These are phyloP conservation scores for Centella asiatica DNA, from an alignment of 129 eudicot genomes.

Conservation along the genomic window DNA sequence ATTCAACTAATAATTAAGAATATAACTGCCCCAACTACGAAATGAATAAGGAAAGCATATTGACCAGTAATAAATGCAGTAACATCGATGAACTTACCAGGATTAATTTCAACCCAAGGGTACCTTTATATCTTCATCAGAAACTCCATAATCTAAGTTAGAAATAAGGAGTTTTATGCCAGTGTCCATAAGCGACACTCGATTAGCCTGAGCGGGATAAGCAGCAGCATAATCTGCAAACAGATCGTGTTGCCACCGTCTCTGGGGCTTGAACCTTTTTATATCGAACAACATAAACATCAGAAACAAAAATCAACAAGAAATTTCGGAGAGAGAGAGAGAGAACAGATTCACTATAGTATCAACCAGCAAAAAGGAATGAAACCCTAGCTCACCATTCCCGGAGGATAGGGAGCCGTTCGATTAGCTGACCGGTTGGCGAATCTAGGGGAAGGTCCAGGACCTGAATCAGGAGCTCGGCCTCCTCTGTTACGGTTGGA, in stretches of 20 bases:
- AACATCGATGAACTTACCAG: too few relatives aligned
- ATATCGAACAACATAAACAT: neutral
- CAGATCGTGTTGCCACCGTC: slow-evolving; percentile 44
- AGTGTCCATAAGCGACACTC: slow-evolving; percentile 26
- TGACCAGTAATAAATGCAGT: too few relatives aligned
- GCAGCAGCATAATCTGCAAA: slow-evolving; percentile 31
- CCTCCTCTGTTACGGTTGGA: slow-evolving; percentile 17
- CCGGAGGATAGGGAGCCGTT: slow-evolving; percentile 26
- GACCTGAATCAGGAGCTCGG: slow-evolving; percentile 34
- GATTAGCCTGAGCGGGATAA: slow-evolving; percentile 22
- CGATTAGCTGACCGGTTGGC: slow-evolving; percentile 35
- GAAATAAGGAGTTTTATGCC: slow-evolving; percentile 40
- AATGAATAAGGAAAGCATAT: too few relatives aligned
- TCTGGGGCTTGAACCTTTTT: slow-evolving; percentile 42
- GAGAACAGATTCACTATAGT: neutral
- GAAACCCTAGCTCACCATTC: slow-evolving; percentile 15
- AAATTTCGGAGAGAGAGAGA: too few relatives aligned
- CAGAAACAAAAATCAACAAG: neutral
- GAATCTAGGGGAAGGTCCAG: slow-evolving; percentile 39
- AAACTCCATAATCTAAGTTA: slow-evolving; percentile 49
- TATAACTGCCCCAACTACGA: too few relatives aligned
- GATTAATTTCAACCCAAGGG: neutral
- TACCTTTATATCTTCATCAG: slow-evolving; percentile 48
- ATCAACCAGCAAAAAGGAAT: neutral
- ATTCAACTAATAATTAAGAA: too few relatives aligned